These are phyloP conservation scores for Cercospora berteroae DNA, from an alignment of 2,329 filamentous ascomycete genomes.

Conservation along the genomic window DNA sequence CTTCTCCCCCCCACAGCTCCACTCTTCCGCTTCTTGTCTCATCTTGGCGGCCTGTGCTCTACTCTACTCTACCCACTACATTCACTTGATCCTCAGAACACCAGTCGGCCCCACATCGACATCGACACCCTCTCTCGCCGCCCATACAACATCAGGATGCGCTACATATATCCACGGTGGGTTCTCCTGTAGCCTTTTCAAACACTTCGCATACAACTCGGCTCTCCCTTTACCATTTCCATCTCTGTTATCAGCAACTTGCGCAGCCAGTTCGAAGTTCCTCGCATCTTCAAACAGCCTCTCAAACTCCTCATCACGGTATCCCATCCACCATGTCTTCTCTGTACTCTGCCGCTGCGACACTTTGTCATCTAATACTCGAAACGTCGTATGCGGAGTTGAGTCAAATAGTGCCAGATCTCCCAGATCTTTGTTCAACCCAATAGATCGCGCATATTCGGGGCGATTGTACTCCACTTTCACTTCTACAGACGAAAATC, in stretches of 20 bases:
- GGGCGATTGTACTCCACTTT: constrained; percentile 14
- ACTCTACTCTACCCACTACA: not conserved
- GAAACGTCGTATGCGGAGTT: constrained; percentile 15
- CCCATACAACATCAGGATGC: constrained; percentile 18
- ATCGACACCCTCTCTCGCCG: constrained; percentile 1
- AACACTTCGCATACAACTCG: constrained; percentile 9
- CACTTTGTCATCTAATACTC: constrained; percentile 15
- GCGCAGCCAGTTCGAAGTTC: not conserved
- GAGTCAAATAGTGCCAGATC: constrained; percentile 16
- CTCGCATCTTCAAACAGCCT: constrained; percentile 6
- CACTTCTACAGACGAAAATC: constrained; percentile 6
- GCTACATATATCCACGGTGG: constrained; percentile 16
- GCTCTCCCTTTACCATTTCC: not conserved
- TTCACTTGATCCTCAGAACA: not conserved
- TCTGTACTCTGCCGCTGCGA: constrained; percentile 4
- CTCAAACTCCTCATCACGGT: constrained; percentile 15
- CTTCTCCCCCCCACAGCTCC: not conserved
- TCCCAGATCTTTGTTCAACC: constrained; percentile 11
- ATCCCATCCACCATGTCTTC: constrained; percentile 16
- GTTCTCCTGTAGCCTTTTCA: constrained; percentile 10
- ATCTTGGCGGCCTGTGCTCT: not conserved
- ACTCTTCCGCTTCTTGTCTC: not conserved
- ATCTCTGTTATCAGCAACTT: not conserved
- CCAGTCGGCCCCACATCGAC: constrained; percentile 6
- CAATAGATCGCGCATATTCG: constrained; percentile 14